Conservation (phyloP, 129 eudicot species). For the Flaveria linearis region DNA sequence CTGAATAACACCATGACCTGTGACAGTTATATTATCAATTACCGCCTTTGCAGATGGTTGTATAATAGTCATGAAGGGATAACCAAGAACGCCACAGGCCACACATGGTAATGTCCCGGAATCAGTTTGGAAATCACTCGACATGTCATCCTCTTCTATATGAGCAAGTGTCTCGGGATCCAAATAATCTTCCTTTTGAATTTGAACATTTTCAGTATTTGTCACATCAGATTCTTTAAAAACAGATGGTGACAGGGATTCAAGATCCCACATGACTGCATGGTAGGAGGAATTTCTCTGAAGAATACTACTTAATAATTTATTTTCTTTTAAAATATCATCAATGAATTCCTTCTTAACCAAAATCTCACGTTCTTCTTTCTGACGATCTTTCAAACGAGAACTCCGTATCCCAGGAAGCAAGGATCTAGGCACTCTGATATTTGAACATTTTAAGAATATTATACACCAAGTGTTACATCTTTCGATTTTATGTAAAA, state of each 20-base stretch:
- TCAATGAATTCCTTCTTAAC: constrained; percentile 90
- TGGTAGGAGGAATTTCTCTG: constrained; percentile 47
- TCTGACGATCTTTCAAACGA: constrained; percentile 81
- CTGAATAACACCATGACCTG: constrained; percentile 26
- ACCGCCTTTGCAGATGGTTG: constrained; percentile 62
- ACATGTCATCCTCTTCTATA: constrained; percentile 70
- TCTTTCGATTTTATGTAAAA: constrained; percentile 16
- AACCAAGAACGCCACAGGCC: constrained; percentile 98
- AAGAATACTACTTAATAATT: constrained; percentile 50
- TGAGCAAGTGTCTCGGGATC: constrained; percentile 41
- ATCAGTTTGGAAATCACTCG: constrained; percentile 72
- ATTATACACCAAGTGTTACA: background rate
- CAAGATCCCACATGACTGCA: constrained; percentile 78
- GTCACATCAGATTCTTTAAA: constrained; percentile 39
- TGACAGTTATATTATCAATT: constrained; percentile 31
- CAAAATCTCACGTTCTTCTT: constrained; percentile 74
- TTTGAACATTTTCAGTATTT: constrained; percentile 24
- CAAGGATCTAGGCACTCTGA: constrained; percentile 88
- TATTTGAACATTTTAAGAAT: constrained; percentile 27
- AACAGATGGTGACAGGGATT: constrained; percentile 59
- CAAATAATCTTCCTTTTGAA: constrained; percentile 31
- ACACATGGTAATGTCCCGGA: constrained; percentile 94
- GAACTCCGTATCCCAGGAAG: constrained; percentile 89
- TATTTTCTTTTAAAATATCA: constrained; percentile 76
- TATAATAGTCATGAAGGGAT: constrained; percentile 86